Evolutionary conservation across 169 alveolate genomes (phyloP), one percentile per base, ranked within the genome.

Genomic region (Miamiensis avidus): DNA sequence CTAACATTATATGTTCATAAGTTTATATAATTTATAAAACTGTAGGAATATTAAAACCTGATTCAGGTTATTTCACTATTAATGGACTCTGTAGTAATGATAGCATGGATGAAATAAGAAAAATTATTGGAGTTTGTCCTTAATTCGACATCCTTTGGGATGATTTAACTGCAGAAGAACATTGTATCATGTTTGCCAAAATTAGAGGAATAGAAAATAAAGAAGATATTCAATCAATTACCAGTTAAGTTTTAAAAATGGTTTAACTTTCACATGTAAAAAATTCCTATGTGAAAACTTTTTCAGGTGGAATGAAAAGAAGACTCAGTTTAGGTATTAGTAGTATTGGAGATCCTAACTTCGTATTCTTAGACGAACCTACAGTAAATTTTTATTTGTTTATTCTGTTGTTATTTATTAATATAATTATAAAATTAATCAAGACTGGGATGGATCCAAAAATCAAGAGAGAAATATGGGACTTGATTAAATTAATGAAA

Each of bases 261-360:
- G 96, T 95, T 25, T 89, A 89, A 72, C 86, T 96, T 33, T 78
- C 34, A 16, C 94, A 93, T 75, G 97, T 93, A 29, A 89, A 82
- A 32, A 90, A 91, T 83, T 89, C 90, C n/a, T 81, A 88, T 64
- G 94, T 92, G 30, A 86, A 93, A 76, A 92, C 94, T 30, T 94
- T 91, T 81, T 89, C 96, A 65, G 99, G 99, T 27, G 99, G 99
- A 31, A 97, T 96, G 98, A 95, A 94, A 84, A 87, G 99, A 82
- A 92, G 98, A 89, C 95, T 96, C 11, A 91, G 98, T 0, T 91
- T 97, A 20, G 98, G 98, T n/a, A 92, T 97, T 0, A 85, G 95
- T 31, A 91, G 94, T 49, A 91, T 96, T 31, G 96, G 97, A 4
- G 88, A 94, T 78, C 95, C 97, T 25, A 90, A 83, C 76, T 34